A percentile compares a stretch with the other conserved stretches of the same genome.
Evolutionary conservation across 495 filamentous ascomycete genomes (phyloP).

Genomic region (Pyrenula massariospora): DNA sequence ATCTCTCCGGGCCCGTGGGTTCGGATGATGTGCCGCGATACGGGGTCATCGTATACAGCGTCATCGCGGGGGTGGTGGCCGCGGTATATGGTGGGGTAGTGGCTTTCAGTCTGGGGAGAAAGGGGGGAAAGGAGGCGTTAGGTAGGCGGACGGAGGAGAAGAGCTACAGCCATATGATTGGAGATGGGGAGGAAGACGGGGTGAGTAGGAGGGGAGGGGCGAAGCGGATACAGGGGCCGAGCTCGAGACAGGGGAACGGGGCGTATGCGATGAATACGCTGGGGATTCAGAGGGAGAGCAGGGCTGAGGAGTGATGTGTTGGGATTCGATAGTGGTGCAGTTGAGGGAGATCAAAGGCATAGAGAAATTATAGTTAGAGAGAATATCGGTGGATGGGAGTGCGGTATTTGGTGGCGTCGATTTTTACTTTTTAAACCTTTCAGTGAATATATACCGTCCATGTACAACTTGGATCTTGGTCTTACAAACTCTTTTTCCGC

Average conservation of each 20-base stretch:
- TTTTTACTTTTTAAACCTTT: too few species aligned
- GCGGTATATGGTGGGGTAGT: constrained; percentile 19
- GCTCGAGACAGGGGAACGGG: background rate
- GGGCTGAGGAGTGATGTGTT: background rate
- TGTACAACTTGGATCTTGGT: too few species aligned
- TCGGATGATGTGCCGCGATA: constrained; percentile 14
- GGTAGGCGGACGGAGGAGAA: background rate
- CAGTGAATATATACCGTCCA: too few species aligned
- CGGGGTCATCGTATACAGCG: constrained; percentile 38
- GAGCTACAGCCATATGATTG: background rate
- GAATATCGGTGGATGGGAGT: too few species aligned
- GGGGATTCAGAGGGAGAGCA: background rate
- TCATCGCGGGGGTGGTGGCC: constrained; percentile 38
- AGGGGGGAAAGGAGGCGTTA: background rate
- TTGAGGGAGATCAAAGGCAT: too few species aligned
- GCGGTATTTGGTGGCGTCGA: too few species aligned
- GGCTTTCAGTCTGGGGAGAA: background rate
- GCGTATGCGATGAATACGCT: background rate
- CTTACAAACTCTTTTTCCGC: too few species aligned
- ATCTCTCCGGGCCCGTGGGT: constrained; percentile 18
- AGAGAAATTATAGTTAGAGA: too few species aligned
- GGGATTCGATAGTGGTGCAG: too few species aligned
- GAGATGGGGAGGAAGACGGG: background rate
- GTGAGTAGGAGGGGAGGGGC: background rate
- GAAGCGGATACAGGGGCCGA: constrained; percentile 4